Evolutionary conservation across 345 rosid species (phyloP).

Genomic region (Pugionium cornutum): DNA sequence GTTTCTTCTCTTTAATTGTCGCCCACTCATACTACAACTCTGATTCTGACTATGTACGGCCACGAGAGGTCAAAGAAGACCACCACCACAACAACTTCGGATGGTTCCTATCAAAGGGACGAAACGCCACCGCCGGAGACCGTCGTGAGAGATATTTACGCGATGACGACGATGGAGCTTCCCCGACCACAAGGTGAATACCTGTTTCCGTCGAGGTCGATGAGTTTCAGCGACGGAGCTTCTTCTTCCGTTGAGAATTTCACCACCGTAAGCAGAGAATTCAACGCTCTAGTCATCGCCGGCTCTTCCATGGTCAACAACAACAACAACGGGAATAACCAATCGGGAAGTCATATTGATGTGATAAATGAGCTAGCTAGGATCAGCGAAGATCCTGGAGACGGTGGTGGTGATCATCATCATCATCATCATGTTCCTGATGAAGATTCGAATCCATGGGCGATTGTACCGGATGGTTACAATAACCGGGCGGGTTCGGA

Average conservation of each 20-base stretch:
- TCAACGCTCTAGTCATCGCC: slow-evolving; percentile 91
- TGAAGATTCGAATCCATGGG: slow-evolving; percentile 77
- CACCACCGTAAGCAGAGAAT: slow-evolving; percentile 87
- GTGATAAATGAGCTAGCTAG: slow-evolving; percentile 47
- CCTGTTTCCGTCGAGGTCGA: slow-evolving; percentile 49
- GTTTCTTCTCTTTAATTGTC: no score
- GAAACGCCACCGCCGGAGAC: slow-evolving; percentile 10
- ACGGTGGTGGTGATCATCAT: slow-evolving; percentile 48
- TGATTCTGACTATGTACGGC: neutral
- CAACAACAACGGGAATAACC: slow-evolving; percentile 20
- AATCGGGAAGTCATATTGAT: neutral
- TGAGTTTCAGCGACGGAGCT: slow-evolving; percentile 43
- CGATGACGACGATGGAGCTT: slow-evolving; percentile 48
- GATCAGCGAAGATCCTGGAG: slow-evolving; percentile 63
- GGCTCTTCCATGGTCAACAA: slow-evolving; percentile 57
- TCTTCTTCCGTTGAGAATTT: slow-evolving; percentile 66
- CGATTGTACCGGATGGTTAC: slow-evolving; percentile 67
- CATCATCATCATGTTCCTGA: slow-evolving; percentile 55
- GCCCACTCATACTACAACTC: no score
- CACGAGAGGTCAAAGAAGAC: neutral
- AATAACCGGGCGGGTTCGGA: slow-evolving; percentile 34
- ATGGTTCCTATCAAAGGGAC: no score
- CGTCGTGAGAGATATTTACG: slow-evolving; percentile 75
- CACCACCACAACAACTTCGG: neutral
- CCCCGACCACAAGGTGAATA: slow-evolving; percentile 49